These are phyloP conservation scores for Murraya koenigii DNA, from an alignment of 345 rosid species.

Conservation along the genomic window DNA sequence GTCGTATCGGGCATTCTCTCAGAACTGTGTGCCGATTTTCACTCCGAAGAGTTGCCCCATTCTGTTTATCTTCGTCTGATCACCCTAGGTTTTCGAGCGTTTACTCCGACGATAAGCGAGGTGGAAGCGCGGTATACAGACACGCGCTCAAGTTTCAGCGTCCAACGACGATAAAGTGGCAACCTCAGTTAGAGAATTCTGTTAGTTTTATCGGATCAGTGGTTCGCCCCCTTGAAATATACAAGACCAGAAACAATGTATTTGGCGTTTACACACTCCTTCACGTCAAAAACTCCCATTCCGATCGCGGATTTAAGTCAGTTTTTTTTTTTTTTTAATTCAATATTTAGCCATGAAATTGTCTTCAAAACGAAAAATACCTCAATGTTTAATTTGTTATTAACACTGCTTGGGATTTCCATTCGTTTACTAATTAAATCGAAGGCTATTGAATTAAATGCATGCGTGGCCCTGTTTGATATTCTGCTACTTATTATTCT, in stretches of 20 bases:
- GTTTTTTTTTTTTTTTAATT: constrained; percentile 14
- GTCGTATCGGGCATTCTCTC: constrained; percentile 23
- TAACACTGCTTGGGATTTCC: no score
- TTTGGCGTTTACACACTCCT: constrained; percentile 51
- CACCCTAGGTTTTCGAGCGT: constrained; percentile 24
- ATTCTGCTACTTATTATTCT: neutral
- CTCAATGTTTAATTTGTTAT: no score
- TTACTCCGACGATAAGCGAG: constrained; percentile 32
- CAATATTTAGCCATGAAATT: neutral
- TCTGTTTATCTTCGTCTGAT: constrained; percentile 18
- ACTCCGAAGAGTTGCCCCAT: constrained; percentile 14
- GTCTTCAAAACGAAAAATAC: neutral
- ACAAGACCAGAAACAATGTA: neutral
- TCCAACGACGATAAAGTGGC: constrained; percentile 42
- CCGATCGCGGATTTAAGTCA: constrained; percentile 47
- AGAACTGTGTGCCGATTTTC: constrained; percentile 30
- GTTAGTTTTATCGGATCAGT: constrained; percentile 60
- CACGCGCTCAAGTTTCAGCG: constrained; percentile 54
- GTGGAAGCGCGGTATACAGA: constrained; percentile 42
- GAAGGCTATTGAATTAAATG: neutral
- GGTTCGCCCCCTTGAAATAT: constrained; percentile 26
- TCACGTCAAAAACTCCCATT: constrained; percentile 29
- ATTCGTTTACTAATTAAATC: neutral
- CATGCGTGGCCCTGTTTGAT: neutral
- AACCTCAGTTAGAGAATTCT: constrained; percentile 36